Conservation (phyloP, 805 yeast genomes). For the Starmerella vitae region DNA sequence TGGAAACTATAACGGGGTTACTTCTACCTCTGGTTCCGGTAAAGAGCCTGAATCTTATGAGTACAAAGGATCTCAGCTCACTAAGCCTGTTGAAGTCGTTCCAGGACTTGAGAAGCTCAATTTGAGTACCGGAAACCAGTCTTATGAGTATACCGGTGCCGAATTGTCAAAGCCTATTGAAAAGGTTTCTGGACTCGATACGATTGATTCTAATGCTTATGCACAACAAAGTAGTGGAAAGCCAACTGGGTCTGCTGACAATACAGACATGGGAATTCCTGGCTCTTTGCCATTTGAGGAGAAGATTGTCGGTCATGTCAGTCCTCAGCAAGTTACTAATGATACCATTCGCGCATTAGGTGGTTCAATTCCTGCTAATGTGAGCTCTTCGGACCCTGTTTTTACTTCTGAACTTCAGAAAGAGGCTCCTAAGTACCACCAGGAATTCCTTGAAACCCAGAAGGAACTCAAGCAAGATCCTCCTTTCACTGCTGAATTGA, state of each 20-base stretch:
- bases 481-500: neutral
- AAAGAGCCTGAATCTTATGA: neutral
- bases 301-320: neutral
- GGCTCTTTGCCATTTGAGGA: constrained; percentile 10
- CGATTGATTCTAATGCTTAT: neutral
- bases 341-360: constrained; percentile 1
- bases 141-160: neutral
- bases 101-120: neutral
- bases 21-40: constrained; percentile 1
- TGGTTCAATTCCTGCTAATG: neutral
- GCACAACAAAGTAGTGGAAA: too few relatives aligned
- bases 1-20: neutral
- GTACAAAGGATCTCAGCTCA: neutral
- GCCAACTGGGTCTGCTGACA: too few relatives aligned
- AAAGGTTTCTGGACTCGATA: constrained; percentile 4
- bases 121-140: neutral
- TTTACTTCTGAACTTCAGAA: neutral
- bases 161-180: neutral
- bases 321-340: constrained; percentile 1
- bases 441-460: neutral
- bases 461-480: neutral
- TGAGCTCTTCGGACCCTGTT: too few relatives aligned
- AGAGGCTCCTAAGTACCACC: neutral
- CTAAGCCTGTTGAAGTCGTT: constrained; percentile 1
- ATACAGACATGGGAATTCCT: constrained; percentile 1